Base-by-base conservation (phyloP, 2,329 filamentous ascomycete species). In the Truncatella angustata region DNA sequence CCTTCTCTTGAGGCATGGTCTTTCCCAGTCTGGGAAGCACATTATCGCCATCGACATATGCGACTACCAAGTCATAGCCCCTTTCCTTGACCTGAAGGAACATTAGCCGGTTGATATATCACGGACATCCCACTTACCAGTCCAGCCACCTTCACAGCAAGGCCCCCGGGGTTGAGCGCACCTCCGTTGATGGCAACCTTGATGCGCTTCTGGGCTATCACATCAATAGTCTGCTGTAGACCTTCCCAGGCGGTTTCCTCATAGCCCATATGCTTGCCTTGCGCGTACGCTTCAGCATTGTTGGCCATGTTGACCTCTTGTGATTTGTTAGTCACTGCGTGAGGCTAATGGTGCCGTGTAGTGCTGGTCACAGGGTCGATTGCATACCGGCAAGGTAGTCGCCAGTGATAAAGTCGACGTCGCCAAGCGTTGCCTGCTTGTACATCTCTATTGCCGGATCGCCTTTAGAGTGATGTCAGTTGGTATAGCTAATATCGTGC, bases 151-250 rank as follows among this genome's bases (percentile, higher is more conserved):
- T 24, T 14, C 50, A 72, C 54, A 1, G 75, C 73, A 14, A 82
- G 59, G 0, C 71, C 75, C 50, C 69, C 68, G 0, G 79, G 78
- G 54, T 81, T 76, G n/a, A 76, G 68, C 4, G 75, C 75, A 2
- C 79, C 79, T 3, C 78, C 78, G 60, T 81, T 81, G 46, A 78
- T 67, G 36, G 78, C 67, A 9, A 80, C 68, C 52, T 75, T 76
- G 63, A 80, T 79, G 0, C 66, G 57, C 53, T 76, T 71, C 47
- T 73, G 63, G 2, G 42, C 40, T 16, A 52, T 46, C 14, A 39
- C 24, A 18, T 46, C 34, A 10, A 42, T 30, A 0, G 50, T 53
- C 30, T 63, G 51, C 55, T 58, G 56, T 3, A 65, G 40, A 36
- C 62, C 59, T 11, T 58, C 53, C 4, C 61, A 55, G 14, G 63